Evolutionary conservation across 805 yeast species (phyloP).

Genomic region (Komagataella phaffii): DNA sequence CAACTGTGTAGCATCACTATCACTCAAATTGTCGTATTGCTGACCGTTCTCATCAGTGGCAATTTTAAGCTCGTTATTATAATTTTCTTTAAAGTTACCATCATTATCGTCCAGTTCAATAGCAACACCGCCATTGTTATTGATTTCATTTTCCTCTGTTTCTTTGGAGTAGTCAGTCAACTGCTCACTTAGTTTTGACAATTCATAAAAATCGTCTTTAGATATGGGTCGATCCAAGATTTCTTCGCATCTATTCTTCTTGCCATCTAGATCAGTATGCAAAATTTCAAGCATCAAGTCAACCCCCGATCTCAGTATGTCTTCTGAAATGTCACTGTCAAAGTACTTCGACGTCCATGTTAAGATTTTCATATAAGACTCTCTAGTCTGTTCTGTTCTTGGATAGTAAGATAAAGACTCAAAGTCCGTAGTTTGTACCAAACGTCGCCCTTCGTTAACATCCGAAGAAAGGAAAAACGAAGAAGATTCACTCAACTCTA

Average conservation of each 20-base stretch:
- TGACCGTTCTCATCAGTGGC: constrained; percentile 14
- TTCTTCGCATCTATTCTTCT: constrained; percentile 36
- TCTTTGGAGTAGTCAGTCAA: constrained; percentile 34
- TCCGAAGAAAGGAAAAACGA: constrained; percentile 4
- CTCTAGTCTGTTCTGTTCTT: constrained; percentile 34
- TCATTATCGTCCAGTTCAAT: constrained; percentile 26
- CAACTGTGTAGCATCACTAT: constrained; percentile 9
- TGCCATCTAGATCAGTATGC: constrained; percentile 26
- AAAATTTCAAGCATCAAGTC: constrained; percentile 47
- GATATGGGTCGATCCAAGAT: constrained; percentile 28
- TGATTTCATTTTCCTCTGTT: constrained; percentile 10
- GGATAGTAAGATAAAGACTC: constrained; percentile 55
- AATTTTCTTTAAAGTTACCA: constrained; percentile 11
- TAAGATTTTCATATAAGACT: constrained; percentile 41
- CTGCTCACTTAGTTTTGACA: constrained; percentile 26
- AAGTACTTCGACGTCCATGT: constrained; percentile 41
- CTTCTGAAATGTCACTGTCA: constrained; percentile 67
- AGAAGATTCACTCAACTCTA: constrained; percentile 4
- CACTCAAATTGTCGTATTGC: constrained; percentile 12
- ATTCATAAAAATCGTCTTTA: constrained; percentile 30
- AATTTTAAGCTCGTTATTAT: constrained; percentile 6
- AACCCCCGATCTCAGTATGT: constrained; percentile 55
- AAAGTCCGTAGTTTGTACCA: constrained; percentile 16
- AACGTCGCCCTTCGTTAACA: constrained; percentile 3
- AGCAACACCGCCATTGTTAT: constrained; percentile 25